Base-by-base conservation (phyloP, 257 asterid species). In the Solanum acaule region DNA sequence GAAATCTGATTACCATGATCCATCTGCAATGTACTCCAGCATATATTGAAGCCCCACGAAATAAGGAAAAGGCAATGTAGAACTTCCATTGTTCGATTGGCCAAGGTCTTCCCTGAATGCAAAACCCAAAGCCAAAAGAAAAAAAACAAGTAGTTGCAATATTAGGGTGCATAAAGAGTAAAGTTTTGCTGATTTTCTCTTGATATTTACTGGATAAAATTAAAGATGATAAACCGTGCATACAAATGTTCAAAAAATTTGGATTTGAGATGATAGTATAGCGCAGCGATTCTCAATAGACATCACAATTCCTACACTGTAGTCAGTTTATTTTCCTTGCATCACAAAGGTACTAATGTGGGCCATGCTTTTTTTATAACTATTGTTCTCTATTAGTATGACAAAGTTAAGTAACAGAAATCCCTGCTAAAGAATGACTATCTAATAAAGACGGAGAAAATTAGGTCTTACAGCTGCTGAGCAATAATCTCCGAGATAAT, bases 21-120 rank as follows among this genome's bases (percentile, higher is more conserved):
- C 96, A 97, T 94, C 99, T 93, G 87, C 90, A 87, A 88, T 96
- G 99, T 67, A 97, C 93, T 88, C 99, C 98, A 59, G 99, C 96
- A 89, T 73, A 94, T 88, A 97, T 96, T 84, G 99, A 94, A 89
- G 98, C 98, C 65, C 94, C 99, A 75, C 99, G 98, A 90, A 97
- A 97, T 87, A 97, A 91, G 12, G 98, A 94, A 90, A 97, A 97
- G 86, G 99, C 98, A 65, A 97, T 87, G 87, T 96, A 97, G 87
- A 96, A 97, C 92, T 94, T 97, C 99, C 99, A 97, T 27, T 94
- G 91, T 90, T 92, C 89, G 34, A 90, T 95, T 46, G 99, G 98
- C 99, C 98, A 97, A 73, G 95, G 95, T 91, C 92, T 97, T 92
- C 98, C 99, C 99, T 97, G 88, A 61, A 89, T 81, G 42, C 44